These are phyloP conservation scores for Dothideomycetes sp. DNA, from an alignment of 2,329 filamentous ascomycete genomes.

Conservation along the genomic window DNA sequence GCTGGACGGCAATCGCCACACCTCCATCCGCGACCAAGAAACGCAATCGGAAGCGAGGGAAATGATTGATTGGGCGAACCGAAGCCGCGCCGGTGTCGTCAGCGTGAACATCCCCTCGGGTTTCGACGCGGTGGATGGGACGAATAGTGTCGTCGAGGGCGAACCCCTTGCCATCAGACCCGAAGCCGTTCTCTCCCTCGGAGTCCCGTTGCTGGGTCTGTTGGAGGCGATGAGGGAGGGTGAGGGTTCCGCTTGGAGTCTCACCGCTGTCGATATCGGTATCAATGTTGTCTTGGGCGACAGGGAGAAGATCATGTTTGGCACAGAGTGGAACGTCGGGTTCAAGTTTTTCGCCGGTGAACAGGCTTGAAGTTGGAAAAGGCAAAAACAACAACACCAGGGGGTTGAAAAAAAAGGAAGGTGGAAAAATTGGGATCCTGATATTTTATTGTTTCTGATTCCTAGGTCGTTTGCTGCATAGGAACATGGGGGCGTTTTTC, in stretches of 20 bases:
- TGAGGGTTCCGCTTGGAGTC: constrained; percentile 55
- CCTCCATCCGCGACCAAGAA: constrained; percentile 65
- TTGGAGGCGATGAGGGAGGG: constrained; percentile 63
- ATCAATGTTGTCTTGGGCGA: constrained; percentile 77
- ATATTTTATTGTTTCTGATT: too few relatives aligned
- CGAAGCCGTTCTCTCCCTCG: constrained; percentile 74
- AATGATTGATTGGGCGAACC: constrained; percentile 88
- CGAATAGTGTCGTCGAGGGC: constrained; percentile 58
- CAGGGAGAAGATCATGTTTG: constrained; percentile 80
- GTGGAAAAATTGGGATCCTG: too few relatives aligned
- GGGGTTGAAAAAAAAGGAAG: too few relatives aligned
- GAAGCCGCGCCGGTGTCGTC: constrained; percentile 70
- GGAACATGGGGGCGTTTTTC: too few relatives aligned
- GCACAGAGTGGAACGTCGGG: constrained; percentile 73
- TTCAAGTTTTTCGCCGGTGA: constrained; percentile 37
- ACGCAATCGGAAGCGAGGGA: constrained; percentile 80
- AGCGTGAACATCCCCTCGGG: constrained; percentile 89
- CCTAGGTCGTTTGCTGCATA: too few relatives aligned
- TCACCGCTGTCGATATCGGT: constrained; percentile 81
- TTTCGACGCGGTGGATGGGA: constrained; percentile 68
- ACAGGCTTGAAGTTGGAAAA: constrained; percentile 6
- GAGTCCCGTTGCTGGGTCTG: constrained; percentile 76
- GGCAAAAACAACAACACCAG: too few relatives aligned
- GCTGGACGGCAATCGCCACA: constrained; percentile 79
- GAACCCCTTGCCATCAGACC: constrained; percentile 70